Conservation (phyloP, 2,329 filamentous ascomycete species). For the Colletotrichum cuscutae region DNA sequence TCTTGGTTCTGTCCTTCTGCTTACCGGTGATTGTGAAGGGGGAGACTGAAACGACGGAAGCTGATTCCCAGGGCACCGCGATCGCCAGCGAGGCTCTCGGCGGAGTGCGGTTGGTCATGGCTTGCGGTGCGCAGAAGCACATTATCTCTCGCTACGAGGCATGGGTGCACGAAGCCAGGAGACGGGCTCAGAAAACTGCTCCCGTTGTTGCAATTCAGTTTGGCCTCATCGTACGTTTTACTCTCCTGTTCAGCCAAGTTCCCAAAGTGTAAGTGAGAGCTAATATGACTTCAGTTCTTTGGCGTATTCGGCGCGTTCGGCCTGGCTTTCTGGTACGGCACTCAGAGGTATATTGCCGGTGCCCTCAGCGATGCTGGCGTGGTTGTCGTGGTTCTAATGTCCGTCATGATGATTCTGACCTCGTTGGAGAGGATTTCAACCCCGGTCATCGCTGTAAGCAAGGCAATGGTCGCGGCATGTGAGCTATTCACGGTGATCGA, state of each 20-base stretch:
- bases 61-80: constrained; percentile 49
- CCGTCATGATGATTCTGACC: constrained; percentile 50
- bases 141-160: constrained; percentile 48
- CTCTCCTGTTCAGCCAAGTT: neutral
- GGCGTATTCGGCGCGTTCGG: constrained; percentile 49
- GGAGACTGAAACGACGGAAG: constrained; percentile 35
- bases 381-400: constrained; percentile 51
- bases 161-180: constrained; percentile 50
- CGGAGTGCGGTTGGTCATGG: constrained; percentile 54
- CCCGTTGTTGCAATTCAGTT: constrained; percentile 45
- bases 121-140: constrained; percentile 53
- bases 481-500: constrained; percentile 44
- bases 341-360: constrained; percentile 46
- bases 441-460: constrained; percentile 48
- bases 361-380: constrained; percentile 48
- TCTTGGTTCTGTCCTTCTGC: constrained; percentile 42
- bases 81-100: constrained; percentile 55
- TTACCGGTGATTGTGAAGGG: constrained; percentile 44
- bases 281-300: constrained; percentile 40
- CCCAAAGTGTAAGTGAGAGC: neutral
- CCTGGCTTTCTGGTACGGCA: constrained; percentile 56
- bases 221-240: constrained; percentile 37
- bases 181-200: constrained; percentile 46
- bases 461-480: constrained; percentile 43
- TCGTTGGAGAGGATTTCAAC: constrained; percentile 50